These are phyloP conservation scores for Fraxinus excelsior DNA, from an alignment of 257 asterid genomes.

Conservation along the genomic window DNA sequence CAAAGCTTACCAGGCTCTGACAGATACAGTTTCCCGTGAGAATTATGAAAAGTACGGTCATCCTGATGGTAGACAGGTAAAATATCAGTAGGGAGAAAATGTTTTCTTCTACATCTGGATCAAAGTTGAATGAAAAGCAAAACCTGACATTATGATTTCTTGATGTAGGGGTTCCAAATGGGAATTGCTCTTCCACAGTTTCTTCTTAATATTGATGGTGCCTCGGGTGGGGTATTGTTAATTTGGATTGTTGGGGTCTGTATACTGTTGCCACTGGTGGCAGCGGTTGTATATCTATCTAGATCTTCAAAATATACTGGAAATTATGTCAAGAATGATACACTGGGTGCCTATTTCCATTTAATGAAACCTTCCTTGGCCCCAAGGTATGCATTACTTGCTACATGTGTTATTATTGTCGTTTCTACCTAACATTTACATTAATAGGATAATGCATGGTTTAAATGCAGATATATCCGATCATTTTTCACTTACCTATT, in stretches of 20 bases:
- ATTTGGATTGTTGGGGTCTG: slow-evolving; percentile 70
- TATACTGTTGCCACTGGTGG: slow-evolving; percentile 72
- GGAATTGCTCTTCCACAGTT: slow-evolving; percentile 94
- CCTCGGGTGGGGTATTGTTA: slow-evolving; percentile 73
- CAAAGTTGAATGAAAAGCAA: slow-evolving; percentile 1
- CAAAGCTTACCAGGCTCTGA: slow-evolving; percentile 96
- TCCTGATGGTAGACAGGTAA: slow-evolving; percentile 99
- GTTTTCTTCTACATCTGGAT: slow-evolving; percentile 21
- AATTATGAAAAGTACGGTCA: slow-evolving; percentile 95
- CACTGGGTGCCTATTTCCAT: slow-evolving; percentile 67
- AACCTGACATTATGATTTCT: slow-evolving; percentile 19
- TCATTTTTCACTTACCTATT: background rate
- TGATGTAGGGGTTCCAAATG: slow-evolving; percentile 85
- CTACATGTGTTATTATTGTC: background rate
- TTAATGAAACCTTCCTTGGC: slow-evolving; percentile 86
- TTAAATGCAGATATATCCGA: background rate
- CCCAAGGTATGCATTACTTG: slow-evolving; percentile 53
- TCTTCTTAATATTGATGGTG: slow-evolving; percentile 73
- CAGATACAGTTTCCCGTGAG: slow-evolving; percentile 92
- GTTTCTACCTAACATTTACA: slow-evolving; percentile 15
- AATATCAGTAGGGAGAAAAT: background rate
- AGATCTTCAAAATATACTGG: slow-evolving; percentile 81
- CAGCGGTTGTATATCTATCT: slow-evolving; percentile 72
- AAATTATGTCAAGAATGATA: slow-evolving; percentile 73
- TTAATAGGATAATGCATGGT: slow-evolving; percentile 9